Evolutionary conservation across 2,329 filamentous ascomycete species (phyloP).

Genomic region (Fusarium chaquense): DNA sequence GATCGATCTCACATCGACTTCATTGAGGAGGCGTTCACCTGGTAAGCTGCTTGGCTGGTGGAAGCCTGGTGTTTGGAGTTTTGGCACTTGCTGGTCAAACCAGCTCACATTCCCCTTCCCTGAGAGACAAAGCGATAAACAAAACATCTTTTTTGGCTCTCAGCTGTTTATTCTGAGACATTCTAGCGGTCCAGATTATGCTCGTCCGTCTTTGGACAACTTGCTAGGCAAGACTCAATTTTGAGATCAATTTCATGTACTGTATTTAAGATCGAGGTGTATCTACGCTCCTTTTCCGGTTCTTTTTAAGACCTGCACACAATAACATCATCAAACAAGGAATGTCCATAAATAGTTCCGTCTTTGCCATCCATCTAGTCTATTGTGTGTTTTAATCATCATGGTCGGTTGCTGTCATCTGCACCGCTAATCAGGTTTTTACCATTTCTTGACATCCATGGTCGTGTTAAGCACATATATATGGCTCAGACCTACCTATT

Average conservation of each 20-base stretch:
- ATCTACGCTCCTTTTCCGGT: slow-evolving; percentile 34
- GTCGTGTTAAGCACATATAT: too few species aligned
- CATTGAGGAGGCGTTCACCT: slow-evolving; percentile 80
- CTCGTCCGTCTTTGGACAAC: slow-evolving; percentile 29
- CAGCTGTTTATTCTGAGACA: slow-evolving; percentile 6
- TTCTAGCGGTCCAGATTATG: slow-evolving; percentile 18
- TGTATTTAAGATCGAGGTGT: slow-evolving; percentile 41
- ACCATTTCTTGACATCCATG: not conserved
- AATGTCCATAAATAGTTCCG: slow-evolving; percentile 4
- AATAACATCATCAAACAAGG: slow-evolving; percentile 8
- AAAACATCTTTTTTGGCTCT: slow-evolving; percentile 1
- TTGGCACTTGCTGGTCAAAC: slow-evolving; percentile 19
- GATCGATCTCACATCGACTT: slow-evolving; percentile 78
- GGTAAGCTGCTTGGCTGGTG: slow-evolving; percentile 53
- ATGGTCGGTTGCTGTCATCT: too few species aligned
- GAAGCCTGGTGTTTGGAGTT: slow-evolving; percentile 8
- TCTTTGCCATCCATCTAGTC: not conserved
- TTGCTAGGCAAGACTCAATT: slow-evolving; percentile 38
- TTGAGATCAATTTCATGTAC: slow-evolving; percentile 41
- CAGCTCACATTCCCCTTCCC: slow-evolving; percentile 10
- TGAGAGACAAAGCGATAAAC: not conserved
- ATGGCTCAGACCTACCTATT: not conserved
- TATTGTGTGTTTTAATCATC: not conserved
- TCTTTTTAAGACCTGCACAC: slow-evolving; percentile 10
- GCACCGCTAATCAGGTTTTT: not conserved